Evolutionary conservation across 208 protist species (phyloP), one percentile per base, ranked within the genome.

Genomic region (Naegleria gruberi): DNA sequence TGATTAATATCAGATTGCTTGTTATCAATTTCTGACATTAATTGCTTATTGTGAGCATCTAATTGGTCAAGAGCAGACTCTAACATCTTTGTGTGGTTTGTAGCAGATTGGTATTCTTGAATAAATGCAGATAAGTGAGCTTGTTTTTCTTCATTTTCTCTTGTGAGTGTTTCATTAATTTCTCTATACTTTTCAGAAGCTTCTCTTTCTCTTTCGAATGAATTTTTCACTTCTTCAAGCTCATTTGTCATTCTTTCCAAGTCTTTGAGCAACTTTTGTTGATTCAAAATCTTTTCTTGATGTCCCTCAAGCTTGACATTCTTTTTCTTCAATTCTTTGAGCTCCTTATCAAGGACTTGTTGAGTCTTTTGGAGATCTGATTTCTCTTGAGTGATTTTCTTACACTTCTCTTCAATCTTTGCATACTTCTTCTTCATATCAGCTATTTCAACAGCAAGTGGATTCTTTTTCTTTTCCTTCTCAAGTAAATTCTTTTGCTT

Each of bases 261-360:
- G 8, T 77, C 65, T 77, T 77, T 77, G 6, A 37, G 26, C 1
- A 77, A n/a, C 34, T 77, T 77, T 19, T 30, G 26, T 77, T 77
- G 65, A 77, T 77, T 77, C 30, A 77, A 37, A 77, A 77, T 77
- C 30, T 77, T 77, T n/a, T 77, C 65, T 77, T 77, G 17, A 77
- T 77, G 65, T 37, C 26, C 17, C 10, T 77, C 65, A 37, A 37
- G 34, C 65, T 77, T 77, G 1, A 37, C n/a, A 37, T n/a, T 77
- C 65, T 77, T 77, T n/a, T 77, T 77, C 34, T 77, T 77, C 17
- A 77, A 37, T 37, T 77, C 65, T n/a, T 77, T 77, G 2, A 77
- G 6, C 30, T 77, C 65, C 65, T 37, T 77, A 37, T 77, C 65
- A 0, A 77, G 1, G 0, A 8, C 34, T 77, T 30, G 17, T 37